Base-by-base conservation (phyloP, 2,329 filamentous ascomycete species). In the Xylogone sp. region DNA sequence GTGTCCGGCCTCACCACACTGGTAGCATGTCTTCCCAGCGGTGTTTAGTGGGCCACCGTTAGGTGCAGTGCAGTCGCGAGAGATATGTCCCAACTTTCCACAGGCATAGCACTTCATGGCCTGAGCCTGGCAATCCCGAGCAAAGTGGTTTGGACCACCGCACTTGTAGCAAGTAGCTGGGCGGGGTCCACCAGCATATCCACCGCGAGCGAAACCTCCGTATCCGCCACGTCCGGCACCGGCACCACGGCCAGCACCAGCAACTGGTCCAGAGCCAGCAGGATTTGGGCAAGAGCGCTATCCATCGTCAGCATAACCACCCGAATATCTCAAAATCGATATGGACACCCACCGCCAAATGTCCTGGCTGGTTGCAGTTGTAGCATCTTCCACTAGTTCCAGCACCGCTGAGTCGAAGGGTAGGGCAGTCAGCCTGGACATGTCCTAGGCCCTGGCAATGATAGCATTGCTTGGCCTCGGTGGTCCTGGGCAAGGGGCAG, bases 391-490 rank as follows among this genome's bases (percentile, higher is more conserved):
- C 90, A 69, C 87, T 86, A 55, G 86, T 86, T 57, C 86, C 83
- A 63, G 86, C 87, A 60, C 88, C 92, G 72, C 85, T 96, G 71
- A 99, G 75, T 63, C 94, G 90, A 59, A 99, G 83, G 56, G 94
- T 97, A 65, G 94, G 94, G 82, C 94, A 99, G 73, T 99, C 94
- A 62, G 94, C 94, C 79, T 99, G 94, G 65, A 99, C 94, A 71
- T 99, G 94, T 61, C 94, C 94, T 56, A 97, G 83, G 53, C 94
- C 94, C 79, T 97, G 94, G 81, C 94, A 99, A 77, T 97, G 94
- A 73, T 99, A 99, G 84, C 94, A 99, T 81, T 99, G 94, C 85
- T 99, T 99, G 49, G 91, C 91, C 77, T 99, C 94, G 59, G 94
- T 97, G 56, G 93, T 97, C 72, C 94, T 88, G 67, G 94, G 94